Evolutionary conservation across 768 basidiomycete species (phyloP).

Genomic region (Suillus spraguei): DNA sequence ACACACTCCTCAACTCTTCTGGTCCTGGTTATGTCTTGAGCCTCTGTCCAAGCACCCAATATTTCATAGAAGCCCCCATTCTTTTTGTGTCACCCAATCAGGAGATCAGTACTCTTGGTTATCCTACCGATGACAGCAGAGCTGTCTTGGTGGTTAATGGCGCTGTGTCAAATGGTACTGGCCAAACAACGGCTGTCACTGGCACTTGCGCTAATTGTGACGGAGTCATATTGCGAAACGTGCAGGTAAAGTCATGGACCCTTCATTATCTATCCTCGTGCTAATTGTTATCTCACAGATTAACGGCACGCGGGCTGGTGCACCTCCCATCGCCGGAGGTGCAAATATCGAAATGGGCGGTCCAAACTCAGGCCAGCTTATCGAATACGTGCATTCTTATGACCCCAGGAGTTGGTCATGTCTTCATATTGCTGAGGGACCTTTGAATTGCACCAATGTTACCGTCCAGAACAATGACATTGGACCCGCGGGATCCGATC

Average conservation of each 20-base stretch:
- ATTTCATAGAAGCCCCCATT: conserved; percentile 67
- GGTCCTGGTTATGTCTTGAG: conserved; percentile 66
- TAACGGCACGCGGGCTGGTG: conserved; percentile 67
- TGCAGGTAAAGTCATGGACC: conserved; percentile 52
- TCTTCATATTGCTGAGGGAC: conserved; percentile 75
- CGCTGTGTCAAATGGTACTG: conserved; percentile 51
- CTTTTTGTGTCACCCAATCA: conserved; percentile 67
- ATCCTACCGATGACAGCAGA: conserved; percentile 66
- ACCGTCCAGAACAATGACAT: conserved; percentile 83
- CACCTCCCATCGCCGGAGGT: conserved; percentile 56
- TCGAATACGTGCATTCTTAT: conserved; percentile 76
- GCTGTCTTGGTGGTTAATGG: conserved; percentile 75
- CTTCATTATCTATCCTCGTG: not conserved
- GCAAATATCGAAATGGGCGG: conserved; percentile 90
- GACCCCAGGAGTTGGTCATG: conserved; percentile 86
- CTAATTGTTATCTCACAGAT: conserved; percentile 45
- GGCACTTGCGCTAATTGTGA: conserved; percentile 62
- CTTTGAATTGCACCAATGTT: conserved; percentile 60
- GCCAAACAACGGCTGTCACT: conserved; percentile 74
- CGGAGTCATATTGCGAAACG: conserved; percentile 65
- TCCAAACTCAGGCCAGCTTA: conserved; percentile 64
- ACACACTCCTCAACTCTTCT: conserved; percentile 62
- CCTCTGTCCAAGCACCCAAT: conserved; percentile 65
- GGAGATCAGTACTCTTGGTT: conserved; percentile 81
- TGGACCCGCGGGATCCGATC: conserved; percentile 71